Evolutionary conservation across 441 rosid species (phyloP), one percentile per base, ranked within the genome.

Genomic region (Brassica hybrid): DNA sequence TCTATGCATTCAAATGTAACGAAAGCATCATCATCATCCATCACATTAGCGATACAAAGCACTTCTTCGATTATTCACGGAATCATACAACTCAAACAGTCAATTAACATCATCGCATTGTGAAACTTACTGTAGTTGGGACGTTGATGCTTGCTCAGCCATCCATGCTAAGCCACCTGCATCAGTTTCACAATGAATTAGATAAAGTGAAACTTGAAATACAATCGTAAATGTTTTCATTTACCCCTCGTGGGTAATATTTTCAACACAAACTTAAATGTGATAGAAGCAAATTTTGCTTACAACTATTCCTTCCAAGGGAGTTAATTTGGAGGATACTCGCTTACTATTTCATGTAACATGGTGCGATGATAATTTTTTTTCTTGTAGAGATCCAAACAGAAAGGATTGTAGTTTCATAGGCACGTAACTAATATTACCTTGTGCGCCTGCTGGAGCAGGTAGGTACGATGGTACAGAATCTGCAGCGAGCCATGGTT

Each of bases 401-500:
- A 58, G 56, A 71, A 43, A 71, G 17, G 7, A 18, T 25, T 11
- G 13, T 14, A 27, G 0, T 50, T 59, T 27, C 32, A 72, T 16
- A 66, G 48, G 23, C 2, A 60, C 0, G 10, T 67, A 65, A 23
- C 6, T 54, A 63, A 30, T 69, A 63, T 69, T 71, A 88, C 96
- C 98, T 84, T 88, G 95, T 60, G 89, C 50, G 52, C 84, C 85
- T 76, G 84, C 80, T 62, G 94, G 88, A 36, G 83, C 69, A 54
- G 71, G 77, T 54, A 63, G 67, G 76, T 79, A 88, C 8, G 86
- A 77, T 36, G 85, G 69, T 68, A 76, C 79, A 63, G 91, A 83
- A 75, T 91, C 92, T 83, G 79, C 87, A 56, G 93, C 80, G 79
- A 90, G 88, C 99, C 97, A 91, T 50, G 92, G 84, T 64, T 88